Base-by-base conservation (phyloP, 139 green algal genomes). In the Choricystis sp. region DNA sequence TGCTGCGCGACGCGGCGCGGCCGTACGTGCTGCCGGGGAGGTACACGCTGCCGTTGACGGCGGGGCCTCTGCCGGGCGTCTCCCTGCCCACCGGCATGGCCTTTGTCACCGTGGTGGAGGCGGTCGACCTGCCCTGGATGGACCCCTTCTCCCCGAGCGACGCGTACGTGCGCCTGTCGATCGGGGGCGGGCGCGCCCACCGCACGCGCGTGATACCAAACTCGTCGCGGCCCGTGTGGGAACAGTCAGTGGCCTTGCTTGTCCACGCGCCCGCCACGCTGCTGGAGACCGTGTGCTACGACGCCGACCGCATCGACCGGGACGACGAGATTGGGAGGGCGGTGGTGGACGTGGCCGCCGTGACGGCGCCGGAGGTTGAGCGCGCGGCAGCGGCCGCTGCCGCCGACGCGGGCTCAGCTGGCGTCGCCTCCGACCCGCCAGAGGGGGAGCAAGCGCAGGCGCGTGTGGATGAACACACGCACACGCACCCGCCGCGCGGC, bases 21-120 rank as follows among this genome's bases (percentile, higher is more conserved):
- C 73, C 73, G 1, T 75, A 68, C 31, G 59, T 70, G 24, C 69
- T 79, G 55, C 73, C 73, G 9, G 66, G 40, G 9, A 9, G 40
- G 9, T 52, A 21, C 40, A 16, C 16, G 40, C 40, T 21, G 9
- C 9, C 40, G 40, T 16, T 52, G 9, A 16, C 16, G 9, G 9
- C 40, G 40, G 40, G 40, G 9, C 40, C 40, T 9, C 40, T 16
- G 9, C 40, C 40, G 40, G 9, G 9, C 40, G 9, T 16, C 9
- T 16, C 40, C 9, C 40, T 16, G 40, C 40, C 40, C 40, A 16
- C 40, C 9, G 40, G 40, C 40, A 16, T 52, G 9, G 9, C 16
- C 9, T 16, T 9, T 16, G 9, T 52, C 9, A 16, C 40, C 9
- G 9, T 52, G 9, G 40, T 52, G 9, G 40, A 52, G 16, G 40